phyloP scores from a whole-genome alignment of 2,329 filamentous ascomycete species.

The Stachybotrys chartarum region DNA sequence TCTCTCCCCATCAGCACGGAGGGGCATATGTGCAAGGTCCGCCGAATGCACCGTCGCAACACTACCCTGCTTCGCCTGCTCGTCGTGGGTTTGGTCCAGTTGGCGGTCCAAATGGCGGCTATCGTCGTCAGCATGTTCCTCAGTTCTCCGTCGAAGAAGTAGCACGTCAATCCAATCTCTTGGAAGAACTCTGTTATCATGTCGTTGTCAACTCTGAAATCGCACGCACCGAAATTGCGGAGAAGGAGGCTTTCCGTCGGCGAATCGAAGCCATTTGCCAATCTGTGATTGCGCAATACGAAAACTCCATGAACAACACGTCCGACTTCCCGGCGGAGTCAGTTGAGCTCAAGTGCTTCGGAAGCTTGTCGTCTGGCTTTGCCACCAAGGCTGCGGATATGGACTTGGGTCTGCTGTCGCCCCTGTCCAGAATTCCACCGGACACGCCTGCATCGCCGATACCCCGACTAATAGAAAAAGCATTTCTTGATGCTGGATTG shows the following conservation, averaged over 20 bases:
- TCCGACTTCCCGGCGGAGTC: constrained; percentile 43
- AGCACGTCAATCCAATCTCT: constrained; percentile 36
- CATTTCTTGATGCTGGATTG: constrained; percentile 62
- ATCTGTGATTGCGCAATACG: constrained; percentile 46
- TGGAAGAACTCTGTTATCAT: constrained; percentile 40
- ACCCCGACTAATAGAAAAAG: constrained; percentile 68
- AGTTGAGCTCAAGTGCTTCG: constrained; percentile 70
- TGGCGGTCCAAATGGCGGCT: neutral
- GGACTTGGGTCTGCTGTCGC: constrained; percentile 74
- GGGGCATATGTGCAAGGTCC: constrained; percentile 7
- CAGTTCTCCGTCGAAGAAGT: constrained; percentile 34
- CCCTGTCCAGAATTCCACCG: constrained; percentile 45
- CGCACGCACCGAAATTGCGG: constrained; percentile 50
- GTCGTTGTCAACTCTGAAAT: constrained; percentile 55
- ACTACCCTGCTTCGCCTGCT: constrained; percentile 5
- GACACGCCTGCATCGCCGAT: constrained; percentile 53
- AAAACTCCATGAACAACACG: constrained; percentile 31
- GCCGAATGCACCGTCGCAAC: constrained; percentile 13
- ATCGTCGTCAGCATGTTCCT: constrained; percentile 11
- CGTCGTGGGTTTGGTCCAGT: constrained; percentile 2
- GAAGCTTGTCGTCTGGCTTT: constrained; percentile 78
- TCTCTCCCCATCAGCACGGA: constrained; percentile 6
- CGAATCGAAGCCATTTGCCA: constrained; percentile 59
- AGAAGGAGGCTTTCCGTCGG: constrained; percentile 65
- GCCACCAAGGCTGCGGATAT: constrained; percentile 85